Percentiles rank a stretch among this genome's conserved stretches.
Evolutionary conservation across 768 basidiomycete genomes (phyloP).

Genomic region (Bullera alba): DNA sequence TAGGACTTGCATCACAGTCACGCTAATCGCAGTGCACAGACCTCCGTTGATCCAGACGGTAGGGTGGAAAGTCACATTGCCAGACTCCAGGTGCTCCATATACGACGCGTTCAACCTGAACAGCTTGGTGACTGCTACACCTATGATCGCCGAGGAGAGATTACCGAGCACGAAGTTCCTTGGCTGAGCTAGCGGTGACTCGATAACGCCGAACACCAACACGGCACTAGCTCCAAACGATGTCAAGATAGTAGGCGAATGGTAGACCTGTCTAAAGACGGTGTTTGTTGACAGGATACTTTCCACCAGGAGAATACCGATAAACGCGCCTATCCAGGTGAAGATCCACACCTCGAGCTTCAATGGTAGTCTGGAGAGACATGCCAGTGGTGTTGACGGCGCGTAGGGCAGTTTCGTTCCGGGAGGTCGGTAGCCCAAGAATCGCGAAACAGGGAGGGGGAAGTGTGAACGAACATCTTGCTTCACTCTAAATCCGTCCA

Average conservation of each 20-base stretch:
- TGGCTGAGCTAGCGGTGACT: constrained; percentile 32
- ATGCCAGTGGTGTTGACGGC: no score
- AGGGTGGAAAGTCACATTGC: not conserved
- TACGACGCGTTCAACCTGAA: constrained; percentile 16
- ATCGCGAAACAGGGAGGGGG: no score
- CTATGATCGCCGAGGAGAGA: constrained; percentile 21
- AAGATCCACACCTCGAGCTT: constrained; percentile 30
- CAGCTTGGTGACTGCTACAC: constrained; percentile 20
- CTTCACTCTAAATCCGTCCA: no score
- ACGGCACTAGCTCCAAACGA: constrained; percentile 35
- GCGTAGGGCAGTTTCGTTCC: no score
- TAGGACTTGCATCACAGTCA: constrained; percentile 16
- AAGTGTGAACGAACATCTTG: no score
- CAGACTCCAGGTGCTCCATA: not conserved
- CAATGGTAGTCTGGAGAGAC: no score
- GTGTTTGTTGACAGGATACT: constrained; percentile 14
- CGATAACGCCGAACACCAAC: constrained; percentile 22
- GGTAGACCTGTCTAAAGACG: constrained; percentile 5
- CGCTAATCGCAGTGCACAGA: constrained; percentile 15
- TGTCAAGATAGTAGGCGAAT: constrained; percentile 20
- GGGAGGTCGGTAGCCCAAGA: no score
- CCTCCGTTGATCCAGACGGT: constrained; percentile 16
- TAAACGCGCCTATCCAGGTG: constrained; percentile 22
- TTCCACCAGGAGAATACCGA: constrained; percentile 25
- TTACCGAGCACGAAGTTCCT: constrained; percentile 29